phyloP scores from a whole-genome alignment of 345 rosid genomes.

The Aquilaria malaccensis region DNA sequence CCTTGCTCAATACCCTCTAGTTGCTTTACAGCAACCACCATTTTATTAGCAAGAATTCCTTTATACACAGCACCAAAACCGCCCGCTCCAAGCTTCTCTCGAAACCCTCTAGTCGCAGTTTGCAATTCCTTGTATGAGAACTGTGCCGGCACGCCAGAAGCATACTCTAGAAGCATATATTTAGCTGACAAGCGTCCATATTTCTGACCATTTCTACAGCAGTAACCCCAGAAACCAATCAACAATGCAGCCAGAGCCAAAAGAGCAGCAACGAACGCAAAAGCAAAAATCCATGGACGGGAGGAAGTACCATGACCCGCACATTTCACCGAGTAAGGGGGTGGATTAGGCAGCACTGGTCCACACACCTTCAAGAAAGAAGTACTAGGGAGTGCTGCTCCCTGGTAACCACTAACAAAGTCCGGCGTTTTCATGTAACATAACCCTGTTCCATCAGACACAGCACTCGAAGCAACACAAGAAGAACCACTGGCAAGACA shows the following conservation, averaged over 20 bases:
- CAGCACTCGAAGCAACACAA: conserved; percentile 45
- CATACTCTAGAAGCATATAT: conserved; percentile 47
- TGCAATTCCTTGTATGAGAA: conserved; percentile 50
- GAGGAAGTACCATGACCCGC: conserved; percentile 15
- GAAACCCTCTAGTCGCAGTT: conserved; percentile 39
- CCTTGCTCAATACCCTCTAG: conserved; percentile 58
- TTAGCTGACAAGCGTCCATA: conserved; percentile 36
- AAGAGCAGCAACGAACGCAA: conserved; percentile 24
- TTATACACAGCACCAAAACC: conserved; percentile 60
- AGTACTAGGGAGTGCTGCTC: conserved; percentile 38
- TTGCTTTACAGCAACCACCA: conserved; percentile 48
- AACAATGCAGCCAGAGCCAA: conserved; percentile 27
- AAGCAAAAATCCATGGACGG: conserved; percentile 29
- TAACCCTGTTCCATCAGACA: conserved; percentile 50
- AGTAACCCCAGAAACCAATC: conserved; percentile 49
- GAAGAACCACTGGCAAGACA: conserved; percentile 33
- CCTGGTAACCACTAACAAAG: conserved; percentile 51
- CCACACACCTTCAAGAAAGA: conserved; percentile 56
- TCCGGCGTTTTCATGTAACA: conserved; percentile 49
- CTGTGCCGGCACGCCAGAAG: conserved; percentile 53
- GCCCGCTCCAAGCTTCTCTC: conserved; percentile 51
- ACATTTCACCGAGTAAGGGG: conserved; percentile 2
- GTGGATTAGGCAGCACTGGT: conserved; percentile 33
- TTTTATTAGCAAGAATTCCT: conserved; percentile 42
- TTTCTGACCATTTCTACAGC: conserved; percentile 27